These are phyloP conservation scores for Globisporangium ultimum DNA, from an alignment of 352 stramenopile genomes.

Conservation along the genomic window DNA sequence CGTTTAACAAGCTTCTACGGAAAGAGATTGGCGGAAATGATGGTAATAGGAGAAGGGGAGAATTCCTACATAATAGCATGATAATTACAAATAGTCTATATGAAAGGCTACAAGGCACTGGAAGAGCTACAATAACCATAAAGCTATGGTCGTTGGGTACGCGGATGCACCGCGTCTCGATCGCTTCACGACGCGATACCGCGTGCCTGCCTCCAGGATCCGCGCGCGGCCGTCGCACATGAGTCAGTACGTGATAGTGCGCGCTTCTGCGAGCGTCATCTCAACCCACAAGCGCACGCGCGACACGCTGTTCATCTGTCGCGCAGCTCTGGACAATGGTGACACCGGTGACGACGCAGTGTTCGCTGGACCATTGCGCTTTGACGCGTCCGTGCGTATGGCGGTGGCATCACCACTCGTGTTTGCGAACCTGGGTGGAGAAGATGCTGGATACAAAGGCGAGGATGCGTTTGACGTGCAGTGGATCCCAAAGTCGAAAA, in stretches of 20 bases:
- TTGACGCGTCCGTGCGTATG: slow-evolving; percentile 26
- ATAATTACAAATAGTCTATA: too few relatives aligned
- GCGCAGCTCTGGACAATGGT: slow-evolving; percentile 22
- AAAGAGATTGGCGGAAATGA: too few relatives aligned
- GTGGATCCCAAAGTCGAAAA: slow-evolving; percentile 44
- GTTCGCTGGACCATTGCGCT: slow-evolving; percentile 4
- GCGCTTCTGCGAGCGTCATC: neutral
- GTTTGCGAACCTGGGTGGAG: slow-evolving; percentile 20
- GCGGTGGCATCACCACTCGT: slow-evolving; percentile 3
- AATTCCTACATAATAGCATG: too few relatives aligned
- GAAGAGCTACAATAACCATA: neutral
- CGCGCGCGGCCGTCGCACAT: slow-evolving; percentile 23
- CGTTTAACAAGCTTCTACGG: too few relatives aligned
- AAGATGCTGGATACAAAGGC: slow-evolving; percentile 5
- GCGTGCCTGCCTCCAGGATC: slow-evolving; percentile 32
- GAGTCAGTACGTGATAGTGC: slow-evolving; percentile 32
- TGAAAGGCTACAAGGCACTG: too few relatives aligned
- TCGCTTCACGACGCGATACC: slow-evolving; percentile 58
- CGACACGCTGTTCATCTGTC: slow-evolving; percentile 32
- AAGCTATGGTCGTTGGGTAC: slow-evolving; percentile 7
- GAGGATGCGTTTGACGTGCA: slow-evolving; percentile 12
- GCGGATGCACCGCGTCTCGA: slow-evolving; percentile 21
- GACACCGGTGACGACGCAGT: neutral
- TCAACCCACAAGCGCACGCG: neutral
- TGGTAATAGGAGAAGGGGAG: too few relatives aligned